Base-by-base conservation (phyloP, 257 asterid genomes). In the Penstemon newberryi region DNA sequence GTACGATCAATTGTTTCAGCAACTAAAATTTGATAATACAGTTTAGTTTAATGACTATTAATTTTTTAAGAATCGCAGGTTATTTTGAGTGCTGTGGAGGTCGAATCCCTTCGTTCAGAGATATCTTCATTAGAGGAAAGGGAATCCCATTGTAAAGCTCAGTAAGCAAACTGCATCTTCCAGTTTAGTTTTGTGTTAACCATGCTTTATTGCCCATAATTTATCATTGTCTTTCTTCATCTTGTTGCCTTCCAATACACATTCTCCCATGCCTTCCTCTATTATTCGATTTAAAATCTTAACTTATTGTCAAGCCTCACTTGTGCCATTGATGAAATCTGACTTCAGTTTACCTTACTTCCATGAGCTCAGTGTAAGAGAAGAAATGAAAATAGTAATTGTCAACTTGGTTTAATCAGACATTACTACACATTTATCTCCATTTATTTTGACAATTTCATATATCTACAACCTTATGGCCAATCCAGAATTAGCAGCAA, bases 101-200 rank as follows among this genome's bases (percentile, higher is more conserved):
- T 94, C 45, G 96, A 82, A 75, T 90, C 99, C 75, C 96, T 94
- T 52, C 96, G 96, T 63, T 94, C 99, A 8, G 99, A 94, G 80
- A 80, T 94, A 71, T 76, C 83, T 63, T 80, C 78, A 73, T 71
- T 89, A 70, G 97, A 94, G 79, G 97, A 90, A 78, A 86, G 95
- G 66, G 96, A 87, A 78, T 87, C 96, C 40, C 95, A 90, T 83
- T 82, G 76, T 75, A 94, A 89, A 81, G 96, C 99, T 51, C 97
- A 74, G 99, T 94, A 80, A 75, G 97, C 51, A 66, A 56, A 18
- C 9, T 25, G 33, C 43, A 62, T 74, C 10, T 3, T 40, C 72
- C 70, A 25, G 33, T 50, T 61, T 42, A 52, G 61, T 57, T 66
- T 74, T 59, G 61, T 36, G 51, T 51, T 42, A 8, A 45, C 37